Base-by-base conservation (phyloP, 1,139 yeast genomes). In the Protomyces pachydermus region DNA sequence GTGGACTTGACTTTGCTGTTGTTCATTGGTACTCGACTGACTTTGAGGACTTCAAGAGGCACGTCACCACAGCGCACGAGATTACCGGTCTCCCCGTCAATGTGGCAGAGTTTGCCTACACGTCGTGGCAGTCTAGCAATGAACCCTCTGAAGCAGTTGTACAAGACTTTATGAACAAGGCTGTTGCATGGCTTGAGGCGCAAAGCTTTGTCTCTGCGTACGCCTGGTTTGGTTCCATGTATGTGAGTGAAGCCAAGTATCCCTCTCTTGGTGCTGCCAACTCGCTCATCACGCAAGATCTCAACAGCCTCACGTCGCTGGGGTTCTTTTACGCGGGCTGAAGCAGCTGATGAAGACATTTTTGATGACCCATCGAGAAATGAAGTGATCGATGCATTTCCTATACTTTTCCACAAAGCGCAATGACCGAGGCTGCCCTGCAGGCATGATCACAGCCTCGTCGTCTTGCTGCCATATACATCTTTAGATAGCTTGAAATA, bases 141-240 rank as follows among this genome's bases (percentile, higher is more conserved):
- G 58, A 54, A 12, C 60, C 60, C 6, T 25, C 18, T 14, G 52
- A 35, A 4, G 60, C 32, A 5, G 65, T 32, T 45, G 65, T 61
- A 53, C 37, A 23, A 35, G 35, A 37, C 20, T 61, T 61, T 37
- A 55, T 61, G 61, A 50, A 54, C 28, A 32, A 37, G 23, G 65
- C 65, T 14, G 52, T 61, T 18, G 45, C 65, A 14, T 61, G 56
- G 58, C 65, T 61, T 25, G 65, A 61, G 16, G 54, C 54, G 16
- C 56, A 55, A 28, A 55, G 61, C 46, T 50, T 54, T 16, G 65
- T 61, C n/a, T 20, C 52, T 5, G 58, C 58, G 8, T 61, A 61
- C 39, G 65, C 65, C 20, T 61, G 60, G 60, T 61, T 61, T 38
- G 65, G 61, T 9, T 42, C 65, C 34, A 53, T 54, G 58, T 58